These are phyloP conservation scores for Candida tetrigidarum DNA, from an alignment of 1,139 yeast species.

Conservation along the genomic window DNA sequence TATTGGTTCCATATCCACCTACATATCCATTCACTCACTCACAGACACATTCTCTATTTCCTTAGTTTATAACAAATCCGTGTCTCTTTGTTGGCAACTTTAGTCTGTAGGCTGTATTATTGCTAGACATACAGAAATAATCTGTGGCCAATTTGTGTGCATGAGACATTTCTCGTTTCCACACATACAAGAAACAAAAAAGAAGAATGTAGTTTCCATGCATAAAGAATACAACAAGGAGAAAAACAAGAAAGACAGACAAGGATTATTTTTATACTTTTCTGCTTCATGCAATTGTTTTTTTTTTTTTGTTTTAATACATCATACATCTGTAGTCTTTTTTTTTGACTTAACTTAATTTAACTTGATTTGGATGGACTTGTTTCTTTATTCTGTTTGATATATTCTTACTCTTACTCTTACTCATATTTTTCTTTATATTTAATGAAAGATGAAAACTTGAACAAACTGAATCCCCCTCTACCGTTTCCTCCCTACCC, in stretches of 20 bases:
- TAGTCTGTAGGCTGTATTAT: neutral
- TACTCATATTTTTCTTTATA: neutral
- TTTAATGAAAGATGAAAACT: too few relatives aligned
- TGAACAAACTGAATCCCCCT: too few relatives aligned
- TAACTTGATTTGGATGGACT: too few relatives aligned
- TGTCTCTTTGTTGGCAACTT: neutral
- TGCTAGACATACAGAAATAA: too few relatives aligned
- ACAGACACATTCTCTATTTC: too few relatives aligned
- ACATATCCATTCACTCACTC: too few relatives aligned
- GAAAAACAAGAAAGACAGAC: neutral
- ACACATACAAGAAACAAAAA: neutral
- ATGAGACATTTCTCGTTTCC: neutral
- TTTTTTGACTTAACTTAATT: too few relatives aligned
- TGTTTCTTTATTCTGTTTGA: too few relatives aligned
- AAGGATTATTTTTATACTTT: neutral
- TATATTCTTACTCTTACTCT: too few relatives aligned
- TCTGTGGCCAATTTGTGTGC: conserved; percentile 5
- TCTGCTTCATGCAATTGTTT: neutral
- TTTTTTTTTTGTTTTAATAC: neutral
- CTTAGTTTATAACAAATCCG: too few relatives aligned
- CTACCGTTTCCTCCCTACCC: too few relatives aligned
- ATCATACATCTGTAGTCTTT: neutral
- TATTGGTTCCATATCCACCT: too few relatives aligned
- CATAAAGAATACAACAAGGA: neutral
- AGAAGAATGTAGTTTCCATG: neutral